phyloP scores from a whole-genome alignment of 2,329 filamentous ascomycete genomes.

The Neoscytalidium dimidiatum region DNA sequence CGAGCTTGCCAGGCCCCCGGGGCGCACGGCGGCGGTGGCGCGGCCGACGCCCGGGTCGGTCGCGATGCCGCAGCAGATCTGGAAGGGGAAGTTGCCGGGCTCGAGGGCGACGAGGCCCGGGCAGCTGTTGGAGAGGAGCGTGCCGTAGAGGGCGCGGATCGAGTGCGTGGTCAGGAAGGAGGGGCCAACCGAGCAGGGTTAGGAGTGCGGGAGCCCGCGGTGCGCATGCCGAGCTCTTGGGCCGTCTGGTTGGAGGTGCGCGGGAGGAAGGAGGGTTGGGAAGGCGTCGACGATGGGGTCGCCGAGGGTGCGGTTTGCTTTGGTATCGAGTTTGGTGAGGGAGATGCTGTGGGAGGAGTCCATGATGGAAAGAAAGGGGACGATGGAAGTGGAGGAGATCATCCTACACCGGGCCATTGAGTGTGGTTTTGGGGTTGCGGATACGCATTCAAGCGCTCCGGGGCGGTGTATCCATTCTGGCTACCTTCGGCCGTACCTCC shows the following conservation, averaged over 20 bases:
- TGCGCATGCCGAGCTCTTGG: constrained; percentile 21
- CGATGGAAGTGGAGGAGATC: no score
- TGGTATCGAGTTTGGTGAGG: constrained; percentile 24
- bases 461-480: constrained; percentile 14
- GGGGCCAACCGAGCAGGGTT: constrained; percentile 38
- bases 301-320: constrained; percentile 38
- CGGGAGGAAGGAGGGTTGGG: constrained; percentile 28
- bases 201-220: constrained; percentile 40
- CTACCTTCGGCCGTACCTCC: background rate
- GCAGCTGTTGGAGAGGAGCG: constrained; percentile 28
- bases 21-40: background rate
- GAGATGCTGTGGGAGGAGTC: background rate
- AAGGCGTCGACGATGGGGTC: constrained; percentile 50
- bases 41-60: background rate
- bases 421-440: constrained; percentile 22
- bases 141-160: constrained; percentile 25
- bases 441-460: background rate
- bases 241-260: constrained; percentile 23
- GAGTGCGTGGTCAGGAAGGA: constrained; percentile 51
- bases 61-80: constrained; percentile 21
- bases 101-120: constrained; percentile 27
- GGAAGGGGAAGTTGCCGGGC: constrained; percentile 19
- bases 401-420: constrained; percentile 36
- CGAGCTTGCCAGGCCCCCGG: constrained; percentile 15
- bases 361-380: constrained; percentile 20